Conservation (phyloP, 163 green algal species). For the Botryococcus braunii region DNA sequence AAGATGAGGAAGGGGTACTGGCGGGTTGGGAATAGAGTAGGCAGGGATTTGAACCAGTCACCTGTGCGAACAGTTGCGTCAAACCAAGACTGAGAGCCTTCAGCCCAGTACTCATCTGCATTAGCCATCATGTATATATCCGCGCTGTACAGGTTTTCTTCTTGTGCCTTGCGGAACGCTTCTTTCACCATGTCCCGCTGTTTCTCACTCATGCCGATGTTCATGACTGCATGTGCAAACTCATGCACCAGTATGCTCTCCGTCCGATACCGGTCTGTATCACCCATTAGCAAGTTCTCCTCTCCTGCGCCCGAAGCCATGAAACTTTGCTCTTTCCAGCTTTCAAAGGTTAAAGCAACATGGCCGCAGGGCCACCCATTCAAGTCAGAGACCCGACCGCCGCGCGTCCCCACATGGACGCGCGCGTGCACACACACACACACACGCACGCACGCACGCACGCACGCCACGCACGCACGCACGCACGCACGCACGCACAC, state of each 20-base stretch:
- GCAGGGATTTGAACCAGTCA: slow-evolving; percentile 7
- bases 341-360: slow-evolving; percentile 10
- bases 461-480: no score
- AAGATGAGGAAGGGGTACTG: no score
- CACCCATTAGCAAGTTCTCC: slow-evolving; percentile 60
- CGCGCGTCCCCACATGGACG: no score
- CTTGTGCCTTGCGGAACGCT: not conserved
- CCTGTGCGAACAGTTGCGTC: slow-evolving; percentile 50
- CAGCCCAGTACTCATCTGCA: slow-evolving; percentile 70
- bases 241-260: slow-evolving; percentile 72
- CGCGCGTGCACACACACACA: no score
- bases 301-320: no score
- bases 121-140: slow-evolving; percentile 62
- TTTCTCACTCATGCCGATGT: slow-evolving; percentile 16
- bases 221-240: slow-evolving; percentile 59
- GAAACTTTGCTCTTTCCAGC: no score
- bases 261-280: slow-evolving; percentile 36
- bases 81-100: slow-evolving; percentile 70
- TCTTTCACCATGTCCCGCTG: slow-evolving; percentile 4
- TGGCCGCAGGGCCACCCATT: slow-evolving; percentile 6
- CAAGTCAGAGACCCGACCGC: no score
- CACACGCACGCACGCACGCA: no score
- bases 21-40: not conserved
- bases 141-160: slow-evolving; percentile 15
- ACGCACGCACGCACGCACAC: no score